Conservation (phyloP, 2,329 filamentous ascomycete species). For the Botrytis byssoidea region DNA sequence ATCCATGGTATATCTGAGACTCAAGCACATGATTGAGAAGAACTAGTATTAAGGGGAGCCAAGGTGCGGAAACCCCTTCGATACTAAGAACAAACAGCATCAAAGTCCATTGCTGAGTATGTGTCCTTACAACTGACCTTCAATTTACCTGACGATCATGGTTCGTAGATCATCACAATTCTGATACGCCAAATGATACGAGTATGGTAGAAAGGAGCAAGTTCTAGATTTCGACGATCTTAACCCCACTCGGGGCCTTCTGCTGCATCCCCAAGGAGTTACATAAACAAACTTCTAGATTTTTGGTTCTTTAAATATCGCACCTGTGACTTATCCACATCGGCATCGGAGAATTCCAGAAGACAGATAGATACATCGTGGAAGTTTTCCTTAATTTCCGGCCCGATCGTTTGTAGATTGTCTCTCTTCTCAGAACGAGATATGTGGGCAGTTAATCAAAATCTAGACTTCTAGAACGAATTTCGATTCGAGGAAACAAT, state of each 20-base stretch:
- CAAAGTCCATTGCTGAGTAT: background rate
- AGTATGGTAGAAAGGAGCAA: background rate
- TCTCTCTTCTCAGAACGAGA: background rate
- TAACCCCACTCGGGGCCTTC: background rate
- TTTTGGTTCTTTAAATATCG: background rate
- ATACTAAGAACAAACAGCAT: background rate
- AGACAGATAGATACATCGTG: background rate
- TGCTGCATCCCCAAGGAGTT: background rate
- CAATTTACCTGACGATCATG: background rate
- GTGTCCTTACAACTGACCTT: background rate
- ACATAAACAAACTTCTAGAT: background rate
- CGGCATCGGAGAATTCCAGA: background rate
- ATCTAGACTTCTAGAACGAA: background rate
- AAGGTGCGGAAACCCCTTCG: background rate
- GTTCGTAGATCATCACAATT: constrained; percentile 3
- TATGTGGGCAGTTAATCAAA: background rate
- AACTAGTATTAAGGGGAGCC: background rate
- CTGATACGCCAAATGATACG: background rate
- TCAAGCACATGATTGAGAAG: background rate
- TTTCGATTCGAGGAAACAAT: background rate
- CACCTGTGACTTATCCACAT: background rate
- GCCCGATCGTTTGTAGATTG: background rate
- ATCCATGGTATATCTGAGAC: background rate
- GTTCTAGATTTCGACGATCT: background rate
- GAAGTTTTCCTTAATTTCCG: background rate